Base-by-base conservation (phyloP, 208 protist species). In the Crithidia acanthocephali region DNA sequence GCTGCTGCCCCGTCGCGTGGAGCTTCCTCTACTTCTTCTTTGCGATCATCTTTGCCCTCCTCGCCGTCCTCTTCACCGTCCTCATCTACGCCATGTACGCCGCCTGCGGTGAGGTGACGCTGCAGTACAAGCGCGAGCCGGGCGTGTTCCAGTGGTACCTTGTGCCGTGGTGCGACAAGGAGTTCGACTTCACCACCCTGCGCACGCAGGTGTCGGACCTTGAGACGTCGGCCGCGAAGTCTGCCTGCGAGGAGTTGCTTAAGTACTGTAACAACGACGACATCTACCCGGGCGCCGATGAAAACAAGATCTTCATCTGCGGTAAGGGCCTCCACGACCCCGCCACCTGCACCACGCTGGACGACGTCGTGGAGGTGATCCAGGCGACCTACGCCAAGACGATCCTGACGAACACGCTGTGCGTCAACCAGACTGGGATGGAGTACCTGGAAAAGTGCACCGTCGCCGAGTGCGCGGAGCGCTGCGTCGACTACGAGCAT, bases 101-200 rank as follows among this genome's bases (percentile, higher is more conserved):
- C 18, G 55, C 33, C n/a, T 90, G 80, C 62, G 90, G 85, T 18
- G 90, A 95, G 77, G 62, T 92, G 59, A 53, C 61, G 15, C 65
- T 80, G 28, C 90, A 95, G 72, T 81, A 87, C 72, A 67, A 63
- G 45, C 90, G 90, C 42, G 76, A 81, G 71, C 83, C 90, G 1
- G 90, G 90, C 50, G 32, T 95, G 23, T 75, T 92, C 32, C 90
- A 95, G 79, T 95, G 84, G 83, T 89, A 87, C 65, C 51, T 85
- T n/a, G 84, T 93, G 28, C 90, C 90, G 63, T 90, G 78, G 71
- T 90, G 84, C 72, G 68, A 90, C 16, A 33, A 37, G 22, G 0
- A 87, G 33, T 90, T 90, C 59, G 33, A 82, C 42, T 81, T 95
- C 51, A 51, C 13, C 7, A 28, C 10, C 33, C 42, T 90, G 23